Conservation (phyloP, 2,329 filamentous ascomycete species). For the Fusarium pseudoanthophilum region DNA sequence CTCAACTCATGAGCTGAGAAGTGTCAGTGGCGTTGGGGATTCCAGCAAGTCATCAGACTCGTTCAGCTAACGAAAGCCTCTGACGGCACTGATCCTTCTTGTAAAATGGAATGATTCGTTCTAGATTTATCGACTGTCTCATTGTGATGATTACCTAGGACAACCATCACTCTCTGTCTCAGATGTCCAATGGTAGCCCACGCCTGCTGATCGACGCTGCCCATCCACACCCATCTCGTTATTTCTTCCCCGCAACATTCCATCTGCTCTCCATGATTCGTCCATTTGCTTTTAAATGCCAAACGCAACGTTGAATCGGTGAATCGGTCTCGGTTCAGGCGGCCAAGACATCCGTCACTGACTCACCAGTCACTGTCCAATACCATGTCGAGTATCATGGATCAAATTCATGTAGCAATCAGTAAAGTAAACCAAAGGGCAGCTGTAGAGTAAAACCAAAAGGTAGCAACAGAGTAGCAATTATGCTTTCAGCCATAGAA, state of each 20-base stretch:
- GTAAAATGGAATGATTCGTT: background rate
- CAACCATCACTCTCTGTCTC: slow-evolving; percentile 13
- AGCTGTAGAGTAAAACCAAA: background rate
- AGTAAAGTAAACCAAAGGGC: too few species aligned
- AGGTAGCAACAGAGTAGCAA: background rate
- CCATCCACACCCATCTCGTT: slow-evolving; percentile 11
- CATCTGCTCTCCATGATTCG: background rate
- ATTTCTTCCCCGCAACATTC: slow-evolving; percentile 14
- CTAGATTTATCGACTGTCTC: background rate
- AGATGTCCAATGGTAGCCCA: background rate
- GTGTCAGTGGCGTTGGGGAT: slow-evolving; percentile 18
- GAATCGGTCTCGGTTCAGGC: slow-evolving; percentile 1
- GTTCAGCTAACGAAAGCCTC: background rate
- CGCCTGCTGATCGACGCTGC: slow-evolving; percentile 19
- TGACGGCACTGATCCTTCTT: background rate
- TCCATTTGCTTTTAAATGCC: background rate
- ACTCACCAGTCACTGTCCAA: background rate
- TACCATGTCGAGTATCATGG: background rate
- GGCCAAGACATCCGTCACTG: slow-evolving; percentile 6
- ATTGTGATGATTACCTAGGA: background rate
- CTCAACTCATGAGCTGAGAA: background rate
- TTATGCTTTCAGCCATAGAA: slow-evolving; percentile 7
- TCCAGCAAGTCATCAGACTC: slow-evolving; percentile 22
- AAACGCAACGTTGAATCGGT: slow-evolving; percentile 26
- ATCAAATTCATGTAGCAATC: background rate